phyloP scores from a whole-genome alignment of 108 stramenopile genomes.

The Nannochloropsis oceanica region DNA sequence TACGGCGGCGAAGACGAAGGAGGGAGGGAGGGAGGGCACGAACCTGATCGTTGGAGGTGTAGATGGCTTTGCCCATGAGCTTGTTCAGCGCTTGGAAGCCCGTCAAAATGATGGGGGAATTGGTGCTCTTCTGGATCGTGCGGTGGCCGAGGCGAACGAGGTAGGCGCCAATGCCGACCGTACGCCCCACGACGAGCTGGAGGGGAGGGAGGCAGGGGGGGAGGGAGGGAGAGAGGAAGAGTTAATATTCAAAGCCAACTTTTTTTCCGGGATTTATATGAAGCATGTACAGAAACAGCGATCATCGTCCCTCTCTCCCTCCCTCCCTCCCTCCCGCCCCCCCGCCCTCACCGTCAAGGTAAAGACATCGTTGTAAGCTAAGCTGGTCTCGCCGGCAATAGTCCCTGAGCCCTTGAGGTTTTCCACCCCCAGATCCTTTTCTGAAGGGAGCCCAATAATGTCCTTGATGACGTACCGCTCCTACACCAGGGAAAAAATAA shows the following conservation, averaged over 20 bases:
- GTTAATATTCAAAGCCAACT: neutral
- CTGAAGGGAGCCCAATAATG: constrained; percentile 90
- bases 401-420: constrained; percentile 92
- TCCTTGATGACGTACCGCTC: constrained; percentile 21
- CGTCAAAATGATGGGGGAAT: constrained; percentile 91
- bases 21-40: too few relatives aligned
- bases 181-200: constrained; percentile 46
- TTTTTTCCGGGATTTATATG: neutral
- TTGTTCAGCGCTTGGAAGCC: constrained; percentile 98
- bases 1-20: too few relatives aligned
- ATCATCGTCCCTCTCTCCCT: too few relatives aligned
- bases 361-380: constrained; percentile 89
- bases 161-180: constrained; percentile 99
- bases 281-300: constrained; percentile 36
- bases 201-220: too few relatives aligned
- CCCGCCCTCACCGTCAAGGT: too few relatives aligned
- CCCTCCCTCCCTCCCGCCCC: too few relatives aligned
- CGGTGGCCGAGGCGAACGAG: constrained; percentile 92
- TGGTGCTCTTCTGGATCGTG: constrained; percentile 83
- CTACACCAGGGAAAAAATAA: too few relatives aligned
- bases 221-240: too few relatives aligned
- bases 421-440: constrained; percentile 94
- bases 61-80: constrained; percentile 94
- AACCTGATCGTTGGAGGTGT: constrained; percentile 96
- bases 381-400: constrained; percentile 95